Conservation (phyloP, 192 early-diverging fungal species). For the Endogone sp. region DNA sequence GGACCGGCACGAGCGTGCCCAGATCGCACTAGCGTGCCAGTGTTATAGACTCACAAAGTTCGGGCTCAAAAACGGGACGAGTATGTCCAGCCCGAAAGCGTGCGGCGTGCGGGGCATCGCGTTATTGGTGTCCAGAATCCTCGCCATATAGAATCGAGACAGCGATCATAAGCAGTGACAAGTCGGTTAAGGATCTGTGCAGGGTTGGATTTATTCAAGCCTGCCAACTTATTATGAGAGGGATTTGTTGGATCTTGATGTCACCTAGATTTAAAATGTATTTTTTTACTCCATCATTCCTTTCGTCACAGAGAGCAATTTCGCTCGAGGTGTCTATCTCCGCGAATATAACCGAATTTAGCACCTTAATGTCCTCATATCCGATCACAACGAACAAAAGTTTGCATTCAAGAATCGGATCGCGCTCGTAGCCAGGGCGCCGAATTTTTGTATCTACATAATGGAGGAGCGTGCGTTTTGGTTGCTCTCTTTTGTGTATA, state of each 20-base stretch:
- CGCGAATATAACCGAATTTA: constrained; percentile 67
- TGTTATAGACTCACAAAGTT: constrained; percentile 67
- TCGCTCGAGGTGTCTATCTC: constrained; percentile 81
- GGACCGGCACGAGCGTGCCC: no score
- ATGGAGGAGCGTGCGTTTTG: constrained; percentile 34
- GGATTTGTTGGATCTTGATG: neutral
- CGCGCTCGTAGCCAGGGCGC: constrained; percentile 60
- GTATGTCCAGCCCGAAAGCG: constrained; percentile 88
- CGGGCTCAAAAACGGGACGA: constrained; percentile 89
- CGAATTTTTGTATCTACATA: constrained; percentile 70
- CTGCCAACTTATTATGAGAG: constrained; percentile 54
- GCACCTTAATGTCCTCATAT: constrained; percentile 45
- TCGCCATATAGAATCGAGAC: constrained; percentile 81
- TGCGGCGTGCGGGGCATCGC: constrained; percentile 85
- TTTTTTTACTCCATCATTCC: constrained; percentile 2
- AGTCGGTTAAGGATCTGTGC: constrained; percentile 75
- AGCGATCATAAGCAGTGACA: constrained; percentile 71
- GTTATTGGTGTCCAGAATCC: constrained; percentile 71
- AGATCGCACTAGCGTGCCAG: constrained; percentile 84
- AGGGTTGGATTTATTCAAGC: constrained; percentile 80
- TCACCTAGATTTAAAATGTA: neutral
- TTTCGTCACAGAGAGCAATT: constrained; percentile 27
- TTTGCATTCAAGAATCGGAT: constrained; percentile 79
- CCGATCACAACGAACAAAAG: constrained; percentile 54
- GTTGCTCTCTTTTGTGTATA: neutral